These are phyloP conservation scores for Orbilia ellipsospora DNA, from an alignment of 2,329 filamentous ascomycete species.

Conservation along the genomic window DNA sequence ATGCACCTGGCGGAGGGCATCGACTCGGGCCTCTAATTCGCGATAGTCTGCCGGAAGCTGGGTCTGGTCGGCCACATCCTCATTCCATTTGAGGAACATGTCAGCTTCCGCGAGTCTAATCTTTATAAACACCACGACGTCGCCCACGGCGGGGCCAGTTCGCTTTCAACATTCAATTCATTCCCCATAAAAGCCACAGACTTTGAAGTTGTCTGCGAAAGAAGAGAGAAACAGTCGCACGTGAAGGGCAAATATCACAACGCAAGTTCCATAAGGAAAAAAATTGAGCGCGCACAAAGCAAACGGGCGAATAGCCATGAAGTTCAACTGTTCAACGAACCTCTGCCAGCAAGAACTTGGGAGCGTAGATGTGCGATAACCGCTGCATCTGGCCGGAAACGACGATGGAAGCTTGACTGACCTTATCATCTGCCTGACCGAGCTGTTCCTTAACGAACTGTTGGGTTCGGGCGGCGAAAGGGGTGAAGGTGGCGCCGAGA, in stretches of 20 bases:
- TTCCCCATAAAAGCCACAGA: slow-evolving; percentile 24
- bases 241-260: slow-evolving; percentile 24
- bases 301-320: slow-evolving; percentile 2
- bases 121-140: slow-evolving; percentile 38
- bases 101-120: slow-evolving; percentile 56
- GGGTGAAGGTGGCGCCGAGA: slow-evolving; percentile 72
- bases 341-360: slow-evolving; percentile 51
- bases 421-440: slow-evolving; percentile 93
- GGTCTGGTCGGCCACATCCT: slow-evolving; percentile 70
- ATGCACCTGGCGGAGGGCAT: slow-evolving; percentile 95
- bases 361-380: slow-evolving; percentile 51
- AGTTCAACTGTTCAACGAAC: slow-evolving; percentile 43
- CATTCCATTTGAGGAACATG: slow-evolving; percentile 55
- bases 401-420: slow-evolving; percentile 61
- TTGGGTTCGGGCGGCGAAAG: slow-evolving; percentile 91
- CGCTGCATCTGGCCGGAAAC: slow-evolving; percentile 41
- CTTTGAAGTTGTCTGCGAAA: slow-evolving; percentile 16
- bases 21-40: slow-evolving; percentile 97
- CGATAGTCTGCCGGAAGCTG: slow-evolving; percentile 97
- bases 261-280: slow-evolving; percentile 18
- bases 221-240: slow-evolving; percentile 21
- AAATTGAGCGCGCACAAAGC: slow-evolving; percentile 8
- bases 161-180: slow-evolving; percentile 54
- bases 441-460: slow-evolving; percentile 99
- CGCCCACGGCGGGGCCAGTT: slow-evolving; percentile 38